These are phyloP conservation scores for Ascosphaera apis DNA, from an alignment of 2,329 filamentous ascomycete genomes.

Conservation along the genomic window DNA sequence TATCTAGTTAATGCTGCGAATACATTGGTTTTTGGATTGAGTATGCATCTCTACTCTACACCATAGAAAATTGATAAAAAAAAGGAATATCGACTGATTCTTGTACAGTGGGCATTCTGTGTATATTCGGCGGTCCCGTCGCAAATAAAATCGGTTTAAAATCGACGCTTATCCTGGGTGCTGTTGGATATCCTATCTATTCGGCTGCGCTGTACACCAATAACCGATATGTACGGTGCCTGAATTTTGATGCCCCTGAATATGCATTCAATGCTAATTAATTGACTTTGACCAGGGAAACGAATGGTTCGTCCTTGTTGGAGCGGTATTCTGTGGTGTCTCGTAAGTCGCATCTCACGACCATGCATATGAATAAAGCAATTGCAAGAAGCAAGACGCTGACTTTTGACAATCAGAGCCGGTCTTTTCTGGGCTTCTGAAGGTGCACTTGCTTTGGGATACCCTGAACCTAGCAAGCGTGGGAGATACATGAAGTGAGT, in stretches of 20 bases:
- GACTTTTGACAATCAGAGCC: no score
- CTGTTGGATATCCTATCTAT: slow-evolving; percentile 47
- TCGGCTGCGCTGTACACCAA: slow-evolving; percentile 50
- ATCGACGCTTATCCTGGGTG: slow-evolving; percentile 46
- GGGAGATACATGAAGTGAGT: slow-evolving; percentile 41
- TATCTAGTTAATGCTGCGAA: slow-evolving; percentile 49
- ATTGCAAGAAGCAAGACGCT: no score
- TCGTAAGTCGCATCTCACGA: no score
- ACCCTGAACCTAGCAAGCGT: slow-evolving; percentile 46
- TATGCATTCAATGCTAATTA: no score
- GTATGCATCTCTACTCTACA: no score
- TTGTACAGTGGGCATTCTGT: slow-evolving; percentile 52
- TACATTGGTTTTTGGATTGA: slow-evolving; percentile 46
- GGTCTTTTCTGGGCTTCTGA: slow-evolving; percentile 59
- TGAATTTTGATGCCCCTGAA: no score
- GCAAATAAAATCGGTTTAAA: slow-evolving; percentile 49
- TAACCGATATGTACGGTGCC: slow-evolving; percentile 46
- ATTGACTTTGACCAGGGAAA: no score
- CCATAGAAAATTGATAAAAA: no score
- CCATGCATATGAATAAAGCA: no score
- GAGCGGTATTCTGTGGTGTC: slow-evolving; percentile 44
- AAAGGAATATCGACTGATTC: no score
- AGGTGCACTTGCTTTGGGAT: slow-evolving; percentile 47
- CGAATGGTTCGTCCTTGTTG: slow-evolving; percentile 46
- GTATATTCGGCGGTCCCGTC: slow-evolving; percentile 39